Evolutionary conservation across 208 protist species (phyloP).

Genomic region (Leptomonas pyrrhocoris): DNA sequence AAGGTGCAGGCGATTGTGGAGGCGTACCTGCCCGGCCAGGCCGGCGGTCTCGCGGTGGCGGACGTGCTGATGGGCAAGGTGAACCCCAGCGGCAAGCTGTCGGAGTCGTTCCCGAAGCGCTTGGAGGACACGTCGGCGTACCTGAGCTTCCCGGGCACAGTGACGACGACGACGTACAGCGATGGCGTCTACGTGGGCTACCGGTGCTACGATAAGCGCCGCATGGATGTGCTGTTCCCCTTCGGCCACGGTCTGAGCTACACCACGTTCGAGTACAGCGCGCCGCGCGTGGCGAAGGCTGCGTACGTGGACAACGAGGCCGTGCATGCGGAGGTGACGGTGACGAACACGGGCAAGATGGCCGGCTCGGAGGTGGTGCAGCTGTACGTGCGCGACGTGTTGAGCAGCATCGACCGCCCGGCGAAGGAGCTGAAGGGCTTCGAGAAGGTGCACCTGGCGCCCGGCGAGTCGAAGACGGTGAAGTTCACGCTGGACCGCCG

Average conservation of each 20-base stretch:
- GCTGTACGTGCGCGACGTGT: constrained; percentile 16
- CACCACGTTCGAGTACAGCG: constrained; percentile 14
- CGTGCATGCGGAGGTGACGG: constrained; percentile 10
- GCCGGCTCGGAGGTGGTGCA: constrained; percentile 11
- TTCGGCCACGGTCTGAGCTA: constrained; percentile 15
- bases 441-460: constrained; percentile 14
- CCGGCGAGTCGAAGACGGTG: constrained; percentile 6
- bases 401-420: constrained; percentile 10
- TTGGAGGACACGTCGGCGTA: constrained; percentile 8
- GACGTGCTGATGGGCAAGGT: constrained; percentile 16
- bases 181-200: constrained; percentile 12
- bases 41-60: constrained; percentile 1
- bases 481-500: constrained; percentile 11
- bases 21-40: constrained; percentile 14
- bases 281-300: constrained; percentile 9
- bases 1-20: constrained; percentile 13
- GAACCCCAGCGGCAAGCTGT: constrained; percentile 16
- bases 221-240: constrained; percentile 4
- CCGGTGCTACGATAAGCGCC: constrained; percentile 11
- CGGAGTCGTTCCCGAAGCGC: constrained; percentile 5
- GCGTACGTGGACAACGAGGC: constrained; percentile 8
- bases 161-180: constrained; percentile 7
- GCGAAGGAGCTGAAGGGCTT: constrained; percentile 12
- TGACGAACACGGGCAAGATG: constrained; percentile 6
- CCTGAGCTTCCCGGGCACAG: constrained; percentile 4